Evolutionary conservation across 768 basidiomycete genomes (phyloP), one percentile per base, ranked within the genome.

Genomic region (Hygrophorus russula): DNA sequence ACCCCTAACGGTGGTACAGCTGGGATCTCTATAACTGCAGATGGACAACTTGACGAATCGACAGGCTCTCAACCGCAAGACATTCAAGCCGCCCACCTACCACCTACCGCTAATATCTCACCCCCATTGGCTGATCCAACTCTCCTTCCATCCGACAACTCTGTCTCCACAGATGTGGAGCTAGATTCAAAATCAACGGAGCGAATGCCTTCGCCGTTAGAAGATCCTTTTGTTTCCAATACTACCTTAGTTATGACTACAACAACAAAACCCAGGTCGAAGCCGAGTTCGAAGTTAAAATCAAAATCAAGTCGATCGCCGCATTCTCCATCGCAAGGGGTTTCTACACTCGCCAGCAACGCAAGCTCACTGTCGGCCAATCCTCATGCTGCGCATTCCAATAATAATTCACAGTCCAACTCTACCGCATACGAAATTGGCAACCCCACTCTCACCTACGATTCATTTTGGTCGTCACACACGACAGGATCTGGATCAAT

Each of bases 401-500:
- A 17, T 12, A 36, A 12, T 47, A 29, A 45, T 52, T 31, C 54
- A 53, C 43, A 28, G 48, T 24, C 47, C 44, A 39, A 30, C 54
- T 33, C 38, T 56, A 35, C 39, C 55, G 57, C 57, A 44, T 56
- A 53, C 44, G 54, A 50, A 36, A 61, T 59, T 46, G 41, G 55
- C 15, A 49, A 48, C n/a, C 56, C 63, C 6, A 55, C 65, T 9
- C 59, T 76, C 35, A 76, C 77, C 2, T 79, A 79, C 49, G 78
- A 78, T 52, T 74, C 73, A 0, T 80, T 78, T 51, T 80, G 76
- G 78, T 76, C 76, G 1, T 65, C 73, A 5, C 74, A 76, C 46
- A 59, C 70, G 31, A 51, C 51, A 1, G 47, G 53, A 29, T 50
- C 56, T 2, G 51, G 38, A 11, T 42, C 50, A 6, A 48, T 50